Evolutionary conservation across 2,329 filamentous ascomycete species (phyloP), one percentile per base, ranked within the genome.

Genomic region (Parasarocladium wereldwijsianum): DNA sequence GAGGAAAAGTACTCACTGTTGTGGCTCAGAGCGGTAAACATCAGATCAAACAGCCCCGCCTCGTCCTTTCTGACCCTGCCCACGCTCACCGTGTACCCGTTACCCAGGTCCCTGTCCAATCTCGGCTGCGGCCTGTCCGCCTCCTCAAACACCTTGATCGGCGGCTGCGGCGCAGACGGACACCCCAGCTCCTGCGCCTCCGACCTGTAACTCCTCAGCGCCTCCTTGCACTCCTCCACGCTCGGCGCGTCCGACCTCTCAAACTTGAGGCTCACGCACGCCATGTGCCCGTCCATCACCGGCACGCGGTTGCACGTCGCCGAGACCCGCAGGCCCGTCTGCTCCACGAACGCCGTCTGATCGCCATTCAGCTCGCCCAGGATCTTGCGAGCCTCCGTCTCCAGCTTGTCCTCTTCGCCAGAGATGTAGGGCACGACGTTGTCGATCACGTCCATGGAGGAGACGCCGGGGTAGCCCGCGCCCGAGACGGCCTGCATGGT

Each of bases 401-500:
- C 83, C 17, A 96, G 71, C 64, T 96, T 96, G 55, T 93, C 86
- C 55, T 96, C 90, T 58, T 96, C 90, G 34, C 86, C 86, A 1
- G 70, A 67, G 50, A 96, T 98, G 56, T 73, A 94, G 7, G 90
- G 90, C 25, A 98, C 83, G 2, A 96, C 79, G 49, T 96, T 96
- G 60, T 96, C 90, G 37, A 96, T 61, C 36, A 96, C 79, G 55
- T 96, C 90, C 85, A 96, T 93, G 55, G 72, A 82, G 50, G 79
- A 78, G 22, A 96, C 82, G 39, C 83, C 83, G 4, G 83, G 82
- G 58, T 90, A 92, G 17, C 87, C 90, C 6, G 85, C 87, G 34
- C 90, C 87, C 2, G 83, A 93, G 26, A 96, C 76, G 34, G 90
- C 87, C 60, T 96, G 90, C 68, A 93, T 76, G 24, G 90, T 96